Conservation (phyloP, 306 rosid genomes). For the Lagenaria siceraria region DNA sequence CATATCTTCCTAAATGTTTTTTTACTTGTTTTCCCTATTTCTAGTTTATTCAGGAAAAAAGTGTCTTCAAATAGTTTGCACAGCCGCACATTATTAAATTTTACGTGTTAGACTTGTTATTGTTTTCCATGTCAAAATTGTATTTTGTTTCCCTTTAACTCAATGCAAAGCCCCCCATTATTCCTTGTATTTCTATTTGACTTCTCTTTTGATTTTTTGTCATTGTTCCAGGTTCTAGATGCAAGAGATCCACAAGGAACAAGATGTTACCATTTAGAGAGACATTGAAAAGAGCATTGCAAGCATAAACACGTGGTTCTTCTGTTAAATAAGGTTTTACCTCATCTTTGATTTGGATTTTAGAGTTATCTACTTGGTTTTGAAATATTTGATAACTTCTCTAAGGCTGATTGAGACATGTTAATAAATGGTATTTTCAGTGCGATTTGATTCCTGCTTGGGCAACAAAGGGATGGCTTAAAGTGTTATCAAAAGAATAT, state of each 20-base stretch:
- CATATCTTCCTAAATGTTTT: background rate
- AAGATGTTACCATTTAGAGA: conserved; percentile 87
- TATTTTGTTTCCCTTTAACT: background rate
- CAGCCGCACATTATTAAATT: background rate
- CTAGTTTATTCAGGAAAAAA: background rate
- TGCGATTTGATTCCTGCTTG: conserved; percentile 88
- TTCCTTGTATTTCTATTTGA: background rate
- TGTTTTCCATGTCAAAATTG: background rate
- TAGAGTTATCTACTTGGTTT: background rate
- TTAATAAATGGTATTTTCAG: conserved; percentile 21
- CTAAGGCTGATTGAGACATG: background rate
- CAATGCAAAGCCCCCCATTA: background rate
- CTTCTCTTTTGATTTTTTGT: background rate
- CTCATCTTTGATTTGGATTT: background rate
- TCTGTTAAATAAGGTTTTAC: conserved; percentile 68
- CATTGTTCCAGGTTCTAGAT: conserved; percentile 64
- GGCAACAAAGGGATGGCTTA: conserved; percentile 94
- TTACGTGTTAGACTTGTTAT: background rate
- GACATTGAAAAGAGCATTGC: conserved; percentile 86
- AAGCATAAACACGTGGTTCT: conserved; percentile 80
- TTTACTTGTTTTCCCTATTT: background rate
- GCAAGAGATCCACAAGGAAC: conserved; percentile 96
- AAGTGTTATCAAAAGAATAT: conserved; percentile 65
- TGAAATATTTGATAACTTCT: background rate
- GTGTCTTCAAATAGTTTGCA: background rate